Evolutionary conservation across 2,329 filamentous ascomycete species (phyloP), one percentile per base, ranked within the genome.

Genomic region (Zasmidium angulare): DNA sequence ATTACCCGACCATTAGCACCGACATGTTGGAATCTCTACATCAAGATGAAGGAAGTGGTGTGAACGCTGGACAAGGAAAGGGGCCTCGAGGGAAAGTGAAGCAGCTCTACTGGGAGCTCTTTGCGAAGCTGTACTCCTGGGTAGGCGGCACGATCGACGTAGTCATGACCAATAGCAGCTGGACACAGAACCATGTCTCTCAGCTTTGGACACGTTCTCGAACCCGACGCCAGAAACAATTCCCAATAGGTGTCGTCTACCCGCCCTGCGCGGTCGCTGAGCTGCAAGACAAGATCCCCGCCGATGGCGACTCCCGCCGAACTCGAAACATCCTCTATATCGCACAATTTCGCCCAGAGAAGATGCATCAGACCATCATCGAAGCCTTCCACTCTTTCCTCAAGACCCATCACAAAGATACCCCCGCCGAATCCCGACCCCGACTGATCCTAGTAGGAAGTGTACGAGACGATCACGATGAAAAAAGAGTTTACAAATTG

Each of bases 1-100:
- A 99, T 77, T 99, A 98, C 73, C 95, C 95, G 0, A 98, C 93
- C 57, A 99, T 99, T 55, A 97, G 93, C 2, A 99, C 92, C 53
- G 95, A 99, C 71, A 99, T 99, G 95, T 85, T 99, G 2, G 84
- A 86, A 21, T 68, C 66, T 7, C 55, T 67, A 9, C 85, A 92
- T 66, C 85, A 89, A 9, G 65, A 67, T 9, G 63, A 62, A 2
- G 50, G 89, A 74, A 56, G 88, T 85, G 76, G 93, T 2, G 81
- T 96, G 57, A 95, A 98, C 72, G 90, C 93, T 3, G 93, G 93
- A 29, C 83, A 89, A 56, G 93, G 92, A 1, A 82, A 80, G 26
- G 93, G 93, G 0, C 70, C 82, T 24, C 87, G 85, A 60, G 93
- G 93, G 11, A 72, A 76, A 4, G 80, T 80, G 52, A 99, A 99